Conservation (phyloP, 2,329 filamentous ascomycete genomes). For the Trichophyton equinum region DNA sequence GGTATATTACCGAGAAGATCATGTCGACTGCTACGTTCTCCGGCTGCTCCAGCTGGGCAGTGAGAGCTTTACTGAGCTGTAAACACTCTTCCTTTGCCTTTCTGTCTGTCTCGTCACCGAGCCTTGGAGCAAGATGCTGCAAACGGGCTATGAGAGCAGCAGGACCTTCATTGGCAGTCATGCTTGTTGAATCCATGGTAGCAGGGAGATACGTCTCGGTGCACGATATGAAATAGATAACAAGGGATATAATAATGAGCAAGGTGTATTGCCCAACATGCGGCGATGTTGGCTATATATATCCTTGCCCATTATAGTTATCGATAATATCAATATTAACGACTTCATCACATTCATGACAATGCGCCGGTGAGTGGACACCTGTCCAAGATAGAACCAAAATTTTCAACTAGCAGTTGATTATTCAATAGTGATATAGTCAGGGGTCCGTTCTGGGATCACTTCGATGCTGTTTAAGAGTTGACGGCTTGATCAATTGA, state of each 20-base stretch:
- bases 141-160: not conserved
- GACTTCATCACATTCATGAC: not conserved
- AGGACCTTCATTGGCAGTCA: not conserved
- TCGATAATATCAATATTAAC: not conserved
- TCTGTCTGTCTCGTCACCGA: not conserved
- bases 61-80: not conserved
- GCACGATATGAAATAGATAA: not conserved
- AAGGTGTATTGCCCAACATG: not conserved
- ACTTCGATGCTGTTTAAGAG: too few relatives aligned
- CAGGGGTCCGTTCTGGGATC: too few relatives aligned
- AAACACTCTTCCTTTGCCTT: not conserved
- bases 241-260: not conserved
- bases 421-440: not conserved
- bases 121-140: not conserved
- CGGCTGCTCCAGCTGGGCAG: slow-evolving; percentile 1
- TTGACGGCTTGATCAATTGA: not conserved
- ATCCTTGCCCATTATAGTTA: not conserved
- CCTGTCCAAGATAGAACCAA: not conserved
- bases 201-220: not conserved
- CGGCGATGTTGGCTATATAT: not conserved
- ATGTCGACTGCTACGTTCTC: slow-evolving; percentile 4
- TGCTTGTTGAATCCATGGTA: not conserved
- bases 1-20: slow-evolving; percentile 3
- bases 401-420: not conserved
- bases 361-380: not conserved